A percentile compares a stretch with the other conserved stretches of the same genome.
Conservation (phyloP, 108 stramenopile genomes). For the Cylindrotheca closterium region DNA sequence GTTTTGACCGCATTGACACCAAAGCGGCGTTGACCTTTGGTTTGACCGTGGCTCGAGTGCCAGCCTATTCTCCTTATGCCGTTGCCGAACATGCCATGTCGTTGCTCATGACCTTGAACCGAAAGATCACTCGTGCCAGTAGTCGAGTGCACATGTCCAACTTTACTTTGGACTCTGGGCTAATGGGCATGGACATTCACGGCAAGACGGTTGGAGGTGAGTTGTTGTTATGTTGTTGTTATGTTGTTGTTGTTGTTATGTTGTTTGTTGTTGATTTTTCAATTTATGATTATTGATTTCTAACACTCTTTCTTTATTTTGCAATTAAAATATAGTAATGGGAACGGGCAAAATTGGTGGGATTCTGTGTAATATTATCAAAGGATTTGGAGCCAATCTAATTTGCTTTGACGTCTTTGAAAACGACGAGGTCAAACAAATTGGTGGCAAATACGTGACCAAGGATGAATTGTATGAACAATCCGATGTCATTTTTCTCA, state of each 20-base stretch:
- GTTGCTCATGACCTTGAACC: constrained; percentile 74
- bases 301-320: neutral
- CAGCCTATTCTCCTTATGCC: constrained; percentile 83
- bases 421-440: constrained; percentile 48
- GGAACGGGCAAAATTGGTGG: constrained; percentile 70
- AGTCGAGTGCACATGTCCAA: constrained; percentile 71
- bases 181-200: constrained; percentile 74
- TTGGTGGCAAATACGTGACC: constrained; percentile 74
- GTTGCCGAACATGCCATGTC: constrained; percentile 81
- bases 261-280: neutral
- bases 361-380: constrained; percentile 70
- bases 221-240: neutral
- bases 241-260: neutral
- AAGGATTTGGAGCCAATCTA: constrained; percentile 73
- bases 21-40: constrained; percentile 66
- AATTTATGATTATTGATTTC: no score
- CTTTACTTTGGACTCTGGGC: constrained; percentile 74
- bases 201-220: constrained; percentile 50
- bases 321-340: no score
- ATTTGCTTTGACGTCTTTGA: constrained; percentile 73
- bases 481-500: constrained; percentile 71
- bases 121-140: constrained; percentile 56
- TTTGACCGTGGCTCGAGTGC: constrained; percentile 68
- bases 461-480: constrained; percentile 66
- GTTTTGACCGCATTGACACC: constrained; percentile 75